A percentile compares a stretch with the other conserved stretches of the same genome.
These are phyloP conservation scores for Przewalskia tangutica DNA, from an alignment of 257 asterid species.

Conservation along the genomic window DNA sequence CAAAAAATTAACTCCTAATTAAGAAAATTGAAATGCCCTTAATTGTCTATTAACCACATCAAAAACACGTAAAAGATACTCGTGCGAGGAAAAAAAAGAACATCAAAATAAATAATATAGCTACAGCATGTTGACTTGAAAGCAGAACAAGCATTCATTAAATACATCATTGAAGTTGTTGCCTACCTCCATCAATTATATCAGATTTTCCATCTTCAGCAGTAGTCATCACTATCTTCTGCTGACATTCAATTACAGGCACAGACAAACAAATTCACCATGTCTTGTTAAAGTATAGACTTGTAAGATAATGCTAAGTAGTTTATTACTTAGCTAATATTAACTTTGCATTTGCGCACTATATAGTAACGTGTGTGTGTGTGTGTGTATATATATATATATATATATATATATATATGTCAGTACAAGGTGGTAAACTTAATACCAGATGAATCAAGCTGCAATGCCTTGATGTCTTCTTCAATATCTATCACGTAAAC, in stretches of 20 bases:
- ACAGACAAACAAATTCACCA: neutral
- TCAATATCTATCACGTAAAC: conserved; percentile 38
- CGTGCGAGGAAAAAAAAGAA: neutral
- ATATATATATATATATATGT: neutral
- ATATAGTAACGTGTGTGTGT: neutral
- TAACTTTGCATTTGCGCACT: neutral
- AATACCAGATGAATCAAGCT: conserved; percentile 69
- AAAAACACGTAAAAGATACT: neutral
- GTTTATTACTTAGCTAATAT: neutral
- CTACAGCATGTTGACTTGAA: neutral
- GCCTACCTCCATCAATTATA: conserved; percentile 12
- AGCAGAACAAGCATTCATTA: neutral
- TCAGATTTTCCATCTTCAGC: conserved; percentile 14
- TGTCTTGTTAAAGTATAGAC: neutral
- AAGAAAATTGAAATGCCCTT: neutral
- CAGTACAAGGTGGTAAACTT: neutral
- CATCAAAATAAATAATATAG: neutral
- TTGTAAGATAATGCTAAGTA: neutral
- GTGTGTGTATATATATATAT: too few relatives aligned
- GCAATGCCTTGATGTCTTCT: conserved; percentile 73
- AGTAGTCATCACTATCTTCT: conserved; percentile 13
- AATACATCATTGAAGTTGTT: neutral
- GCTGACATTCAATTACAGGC: conserved; percentile 6
- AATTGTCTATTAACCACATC: neutral
- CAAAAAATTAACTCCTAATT: neutral